Conservation (phyloP, 164 flowering plant species). For the Magnolia changhungtana region DNA sequence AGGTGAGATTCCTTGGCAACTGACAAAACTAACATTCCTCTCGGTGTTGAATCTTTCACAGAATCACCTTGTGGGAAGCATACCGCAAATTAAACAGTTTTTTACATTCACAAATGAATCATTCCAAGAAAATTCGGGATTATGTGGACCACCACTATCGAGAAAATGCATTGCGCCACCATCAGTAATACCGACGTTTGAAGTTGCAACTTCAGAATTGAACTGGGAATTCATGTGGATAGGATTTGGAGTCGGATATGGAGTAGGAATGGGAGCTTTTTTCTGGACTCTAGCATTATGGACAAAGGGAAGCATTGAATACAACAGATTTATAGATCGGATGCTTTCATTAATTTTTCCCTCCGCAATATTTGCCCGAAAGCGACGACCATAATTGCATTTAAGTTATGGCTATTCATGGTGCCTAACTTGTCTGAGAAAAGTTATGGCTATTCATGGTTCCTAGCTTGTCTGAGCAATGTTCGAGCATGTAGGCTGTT, state of each 20-base stretch:
- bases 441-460: too few relatives aligned
- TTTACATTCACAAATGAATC: not conserved
- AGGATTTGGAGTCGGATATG: not conserved
- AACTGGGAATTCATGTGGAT: not conserved
- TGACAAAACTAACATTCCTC: not conserved
- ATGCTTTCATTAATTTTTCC: not conserved
- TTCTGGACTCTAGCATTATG: not conserved
- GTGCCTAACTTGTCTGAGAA: too few relatives aligned
- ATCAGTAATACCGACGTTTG: not conserved
- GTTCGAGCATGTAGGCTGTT: too few relatives aligned
- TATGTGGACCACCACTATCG: slow-evolving; percentile 3
- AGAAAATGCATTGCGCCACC: not conserved
- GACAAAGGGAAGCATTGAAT: not conserved
- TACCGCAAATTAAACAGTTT: not conserved
- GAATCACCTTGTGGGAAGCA: not conserved
- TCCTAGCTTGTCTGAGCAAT: too few relatives aligned
- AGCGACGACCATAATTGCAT: too few relatives aligned
- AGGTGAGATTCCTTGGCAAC: not conserved
- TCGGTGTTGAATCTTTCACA: not conserved
- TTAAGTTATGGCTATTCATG: too few relatives aligned
- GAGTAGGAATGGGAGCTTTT: not conserved
- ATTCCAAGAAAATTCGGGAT: not conserved
- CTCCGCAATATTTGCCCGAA: not conserved
- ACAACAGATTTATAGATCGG: not conserved
- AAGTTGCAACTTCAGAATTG: not conserved